Base-by-base conservation (phyloP, 202 grass and related monocot genomes). In the Carex arenaria region DNA sequence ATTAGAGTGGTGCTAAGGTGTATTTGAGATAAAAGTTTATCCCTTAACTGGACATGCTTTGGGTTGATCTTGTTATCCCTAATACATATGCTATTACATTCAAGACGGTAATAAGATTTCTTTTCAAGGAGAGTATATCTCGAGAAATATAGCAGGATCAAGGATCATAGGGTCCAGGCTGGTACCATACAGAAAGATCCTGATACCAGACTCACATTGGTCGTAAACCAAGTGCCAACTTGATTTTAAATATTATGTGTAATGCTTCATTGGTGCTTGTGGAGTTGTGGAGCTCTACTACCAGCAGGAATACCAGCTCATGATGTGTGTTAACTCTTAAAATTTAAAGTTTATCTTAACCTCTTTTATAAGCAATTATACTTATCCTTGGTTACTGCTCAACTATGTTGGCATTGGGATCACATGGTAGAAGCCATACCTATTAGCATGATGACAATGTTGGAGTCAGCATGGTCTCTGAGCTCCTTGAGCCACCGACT, bases 401-500 rank as follows among this genome's bases (percentile, higher is more conserved):
- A 15, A 69, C 66, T 10, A n/a, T 10, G 66, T 42, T 38, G 64
- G n/a, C 20, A 73, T 53, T 30, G 13, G 26, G 49, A 36, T 78
- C 54, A 78, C 4, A 36, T 60, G 1, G 10, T 59, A 60, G 2
- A 20, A 60, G 1, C 45, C 4, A 7, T 82, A 82, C 80, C 80
- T 65, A 82, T 82, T 10, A 82, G 45, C 82, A 88, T 88, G 4
- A 88, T 84, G 23, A 88, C 82, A 18, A 88, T 88, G 82, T 88
- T 88, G 75, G 86, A 84, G n/a, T 88, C 86, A 0, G 86, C 86
- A 15, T 88, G 86, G 42, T 88, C 66, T 28, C 86, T 64, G 36
- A 88, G 82, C 61, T 88, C 86, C 76, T 84, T 83, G 14, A 88
- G 86, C 86, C 86, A 88, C 28, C 86, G 75, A 67, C 68, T 67